Evolutionary conservation across 1,284 basidiomycete species (phyloP), one percentile per base, ranked within the genome.

Genomic region (Uromyces viciae-fabae): DNA sequence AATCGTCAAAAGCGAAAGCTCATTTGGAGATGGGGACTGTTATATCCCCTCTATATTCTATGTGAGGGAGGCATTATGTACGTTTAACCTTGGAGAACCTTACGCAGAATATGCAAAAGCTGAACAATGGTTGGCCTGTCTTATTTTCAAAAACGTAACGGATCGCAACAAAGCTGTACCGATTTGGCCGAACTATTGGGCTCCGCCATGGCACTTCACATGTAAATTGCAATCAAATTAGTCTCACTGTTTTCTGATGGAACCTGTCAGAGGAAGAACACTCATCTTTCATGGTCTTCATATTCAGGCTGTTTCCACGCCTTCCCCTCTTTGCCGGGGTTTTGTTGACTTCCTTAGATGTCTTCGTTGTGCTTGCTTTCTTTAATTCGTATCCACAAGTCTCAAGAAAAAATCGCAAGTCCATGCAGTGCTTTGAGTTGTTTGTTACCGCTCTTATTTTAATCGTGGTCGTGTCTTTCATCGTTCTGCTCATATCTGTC

Each of bases 321-420:
- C 87, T 96, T 11, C 90, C 93, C 38, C 87, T 95, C 5, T 94
- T 90, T 89, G 92, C 90, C 1, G 92, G 91, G 52, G 92, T 96
- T 1, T 88, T 96, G 60, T 88, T 96, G 82, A 97, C 94, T 1
- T 91, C 91, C 0, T 88, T 89, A 43, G 94, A 98, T 85, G 94
- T 96, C 19, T 87, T 98, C 77, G 84, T 97, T 79, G 88, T 94
- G 58, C 89, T 87, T 5, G 82, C 86, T 66, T 75, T 86, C 80
- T 88, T 87, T 84, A 85, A 84, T 40, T 85, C 86, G 38, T 86
- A 86, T 82, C 71, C 78, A 1, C 33, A 46, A 43, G 83, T 84
- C 0, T 81, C 83, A 2, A 82, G 82, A 15, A 83, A 81, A 4
- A 81, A 83, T n/a, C 84, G 84, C 14, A 83, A 84, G 36, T 84